A percentile compares a stretch with the other conserved stretches of the same genome.
phyloP scores from a whole-genome alignment of 116 monocot genomes.

The Iris pallida region DNA sequence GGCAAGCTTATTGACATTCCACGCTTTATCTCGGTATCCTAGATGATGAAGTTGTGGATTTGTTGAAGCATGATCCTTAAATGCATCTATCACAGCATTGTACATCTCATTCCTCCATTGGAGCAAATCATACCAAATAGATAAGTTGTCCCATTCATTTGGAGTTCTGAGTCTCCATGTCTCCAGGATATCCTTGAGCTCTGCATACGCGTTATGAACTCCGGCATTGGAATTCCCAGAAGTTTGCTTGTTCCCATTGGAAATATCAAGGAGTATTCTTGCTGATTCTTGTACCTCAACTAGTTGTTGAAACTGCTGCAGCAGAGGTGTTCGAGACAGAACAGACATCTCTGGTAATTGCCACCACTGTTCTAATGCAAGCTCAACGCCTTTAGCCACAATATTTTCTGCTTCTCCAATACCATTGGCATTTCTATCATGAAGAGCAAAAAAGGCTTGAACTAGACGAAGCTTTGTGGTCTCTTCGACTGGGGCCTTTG shows the following conservation, averaged over 20 bases:
- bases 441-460: slow-evolving; percentile 75
- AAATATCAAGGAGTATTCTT: slow-evolving; percentile 74
- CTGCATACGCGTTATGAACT: slow-evolving; percentile 64
- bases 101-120: slow-evolving; percentile 99
- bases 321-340: slow-evolving; percentile 69
- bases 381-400: slow-evolving; percentile 88
- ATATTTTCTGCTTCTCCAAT: slow-evolving; percentile 82
- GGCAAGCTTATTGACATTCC: slow-evolving; percentile 99
- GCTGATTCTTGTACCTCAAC: slow-evolving; percentile 96
- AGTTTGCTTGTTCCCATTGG: slow-evolving; percentile 85
- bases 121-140: slow-evolving; percentile 93
- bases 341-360: slow-evolving; percentile 95
- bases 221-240: slow-evolving; percentile 67
- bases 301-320: slow-evolving; percentile 97
- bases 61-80: slow-evolving; percentile 90
- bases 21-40: slow-evolving; percentile 96
- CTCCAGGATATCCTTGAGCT: slow-evolving; percentile 97
- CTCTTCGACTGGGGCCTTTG: slow-evolving; percentile 93
- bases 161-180: slow-evolving; percentile 98
- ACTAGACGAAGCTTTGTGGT: slow-evolving; percentile 79
- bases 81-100: slow-evolving; percentile 93
- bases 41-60: slow-evolving; percentile 93
- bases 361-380: slow-evolving; percentile 99
- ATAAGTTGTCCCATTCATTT: slow-evolving; percentile 97
- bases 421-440: slow-evolving; percentile 76